phyloP scores from a whole-genome alignment of 805 yeast species.

The Ogataea ganodermae region DNA sequence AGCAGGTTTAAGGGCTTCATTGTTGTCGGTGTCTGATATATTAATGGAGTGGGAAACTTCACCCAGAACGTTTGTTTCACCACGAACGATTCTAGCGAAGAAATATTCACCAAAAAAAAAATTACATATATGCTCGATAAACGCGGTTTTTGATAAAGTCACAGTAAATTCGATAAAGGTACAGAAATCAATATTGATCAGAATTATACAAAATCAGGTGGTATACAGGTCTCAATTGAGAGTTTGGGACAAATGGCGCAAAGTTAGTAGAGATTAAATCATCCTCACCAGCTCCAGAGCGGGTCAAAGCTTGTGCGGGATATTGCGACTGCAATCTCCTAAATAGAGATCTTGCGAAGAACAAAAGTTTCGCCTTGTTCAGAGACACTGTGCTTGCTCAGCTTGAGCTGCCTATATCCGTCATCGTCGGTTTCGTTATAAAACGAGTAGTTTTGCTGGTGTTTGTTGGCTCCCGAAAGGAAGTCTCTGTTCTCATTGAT shows the following conservation, averaged over 20 bases:
- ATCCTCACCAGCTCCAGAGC: neutral
- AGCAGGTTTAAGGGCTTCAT: neutral
- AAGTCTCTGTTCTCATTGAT: constrained; percentile 25
- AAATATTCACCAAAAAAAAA: neutral
- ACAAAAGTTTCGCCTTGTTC: constrained; percentile 23
- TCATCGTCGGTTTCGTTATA: neutral
- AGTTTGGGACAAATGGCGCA: too few species aligned
- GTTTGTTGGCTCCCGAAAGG: constrained; percentile 6
- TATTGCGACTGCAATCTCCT: too few species aligned
- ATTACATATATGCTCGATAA: too few species aligned
- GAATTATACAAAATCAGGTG: neutral
- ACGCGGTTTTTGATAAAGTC: too few species aligned
- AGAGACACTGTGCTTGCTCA: constrained; percentile 8
- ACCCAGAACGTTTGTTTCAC: too few species aligned
- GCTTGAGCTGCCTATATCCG: constrained; percentile 6
- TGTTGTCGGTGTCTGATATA: neutral
- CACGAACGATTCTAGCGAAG: too few species aligned
- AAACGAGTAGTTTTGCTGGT: neutral
- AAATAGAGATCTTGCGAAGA: constrained; percentile 15
- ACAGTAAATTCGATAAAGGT: too few species aligned
- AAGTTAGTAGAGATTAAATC: neutral
- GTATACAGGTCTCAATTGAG: neutral
- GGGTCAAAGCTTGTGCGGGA: neutral
- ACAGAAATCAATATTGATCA: neutral
- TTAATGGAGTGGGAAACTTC: too few species aligned